A percentile compares a stretch with the other conserved stretches of the same genome.
Evolutionary conservation across 306 rosid genomes (phyloP).

Genomic region (Vigna radiata): DNA sequence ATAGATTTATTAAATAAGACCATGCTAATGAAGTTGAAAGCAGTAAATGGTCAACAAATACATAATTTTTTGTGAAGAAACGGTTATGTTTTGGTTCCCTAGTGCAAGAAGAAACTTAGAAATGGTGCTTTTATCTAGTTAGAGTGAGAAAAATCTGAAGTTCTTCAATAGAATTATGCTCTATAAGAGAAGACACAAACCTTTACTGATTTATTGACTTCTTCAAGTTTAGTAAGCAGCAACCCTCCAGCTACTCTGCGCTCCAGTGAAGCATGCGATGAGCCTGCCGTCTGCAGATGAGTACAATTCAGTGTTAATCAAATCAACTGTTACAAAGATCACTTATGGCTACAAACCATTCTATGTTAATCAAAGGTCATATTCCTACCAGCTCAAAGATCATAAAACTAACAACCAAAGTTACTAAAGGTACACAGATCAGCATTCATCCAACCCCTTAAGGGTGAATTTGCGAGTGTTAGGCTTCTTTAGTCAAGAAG

Average conservation of each 20-base stretch:
- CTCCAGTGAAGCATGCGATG: slow-evolving; percentile 57
- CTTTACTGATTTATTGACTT: slow-evolving; percentile 85
- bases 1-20: slow-evolving; percentile 7
- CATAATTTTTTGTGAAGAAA: slow-evolving; percentile 1
- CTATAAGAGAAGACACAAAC: slow-evolving; percentile 49
- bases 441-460: slow-evolving; percentile 5
- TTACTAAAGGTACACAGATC: neutral
- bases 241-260: slow-evolving; percentile 65
- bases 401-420: neutral
- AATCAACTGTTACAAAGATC: neutral
- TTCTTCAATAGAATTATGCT: slow-evolving; percentile 30
- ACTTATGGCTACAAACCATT: slow-evolving; percentile 4
- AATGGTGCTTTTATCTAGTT: slow-evolving; percentile 8
- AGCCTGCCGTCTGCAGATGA: slow-evolving; percentile 61
- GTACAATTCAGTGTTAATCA: neutral
- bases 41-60: slow-evolving; percentile 19
- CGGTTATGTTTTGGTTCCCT: neutral
- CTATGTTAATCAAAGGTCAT: neutral
- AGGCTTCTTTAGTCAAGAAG: no score
- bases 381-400: slow-evolving; percentile 19
- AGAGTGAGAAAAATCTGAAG: neutral
- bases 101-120: slow-evolving; percentile 28
- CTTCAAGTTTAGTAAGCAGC: slow-evolving; percentile 78
- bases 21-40: slow-evolving; percentile 1
- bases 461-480: neutral